Percentiles rank a stretch among this genome's conserved stretches.
Conservation (phyloP, 1,139 yeast species). For the Groenewaldozyma sp. region DNA sequence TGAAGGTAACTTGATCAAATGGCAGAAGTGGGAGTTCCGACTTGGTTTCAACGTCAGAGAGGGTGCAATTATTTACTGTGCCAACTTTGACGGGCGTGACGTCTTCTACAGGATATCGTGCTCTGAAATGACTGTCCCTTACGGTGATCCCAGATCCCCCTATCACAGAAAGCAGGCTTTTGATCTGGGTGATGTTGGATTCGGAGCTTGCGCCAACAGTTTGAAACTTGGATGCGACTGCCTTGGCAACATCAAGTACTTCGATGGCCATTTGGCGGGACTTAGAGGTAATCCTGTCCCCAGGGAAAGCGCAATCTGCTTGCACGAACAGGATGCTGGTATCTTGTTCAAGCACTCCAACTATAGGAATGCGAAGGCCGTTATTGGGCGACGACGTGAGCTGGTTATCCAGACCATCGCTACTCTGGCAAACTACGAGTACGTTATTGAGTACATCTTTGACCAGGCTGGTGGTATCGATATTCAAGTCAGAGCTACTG, state of each 20-base stretch:
- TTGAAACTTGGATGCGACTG: constrained; percentile 81
- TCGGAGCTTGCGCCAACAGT: constrained; percentile 70
- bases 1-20: constrained; percentile 55
- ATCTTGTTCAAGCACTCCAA: constrained; percentile 76
- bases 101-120: constrained; percentile 68
- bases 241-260: constrained; percentile 74
- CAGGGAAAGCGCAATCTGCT: constrained; percentile 68
- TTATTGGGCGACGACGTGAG: constrained; percentile 79
- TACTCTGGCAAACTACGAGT: constrained; percentile 87
- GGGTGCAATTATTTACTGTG: constrained; percentile 74
- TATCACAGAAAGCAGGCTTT: constrained; percentile 89
- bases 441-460: constrained; percentile 66
- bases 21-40: constrained; percentile 91
- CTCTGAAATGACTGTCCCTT: constrained; percentile 89
- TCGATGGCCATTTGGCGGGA: constrained; percentile 56
- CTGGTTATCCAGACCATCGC: constrained; percentile 80
- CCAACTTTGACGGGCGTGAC: constrained; percentile 72
- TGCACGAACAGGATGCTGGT: constrained; percentile 87
- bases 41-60: constrained; percentile 71
- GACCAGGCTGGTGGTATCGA: constrained; percentile 79
- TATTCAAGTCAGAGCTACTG: constrained; percentile 82
- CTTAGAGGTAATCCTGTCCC: constrained; percentile 56
- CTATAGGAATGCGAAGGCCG: constrained; percentile 65
- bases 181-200: constrained; percentile 87
- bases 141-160: constrained; percentile 86